These are phyloP conservation scores for Tulasnella sp. DNA, from an alignment of 768 basidiomycete genomes.

Conservation along the genomic window DNA sequence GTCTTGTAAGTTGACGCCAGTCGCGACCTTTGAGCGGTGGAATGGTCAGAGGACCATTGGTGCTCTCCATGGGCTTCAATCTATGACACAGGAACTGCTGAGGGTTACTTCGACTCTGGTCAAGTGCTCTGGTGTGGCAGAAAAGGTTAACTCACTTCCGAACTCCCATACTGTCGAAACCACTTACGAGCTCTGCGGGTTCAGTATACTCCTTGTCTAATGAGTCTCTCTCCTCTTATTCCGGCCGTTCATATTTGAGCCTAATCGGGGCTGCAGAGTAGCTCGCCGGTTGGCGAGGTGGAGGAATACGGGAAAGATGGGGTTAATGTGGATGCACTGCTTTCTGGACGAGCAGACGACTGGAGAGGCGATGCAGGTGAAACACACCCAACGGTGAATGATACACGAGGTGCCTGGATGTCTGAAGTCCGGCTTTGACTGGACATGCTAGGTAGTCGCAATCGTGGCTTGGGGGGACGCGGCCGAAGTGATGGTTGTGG, in stretches of 20 bases:
- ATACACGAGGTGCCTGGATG: slow-evolving; percentile 48
- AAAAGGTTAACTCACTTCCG: slow-evolving; percentile 76
- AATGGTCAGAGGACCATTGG: slow-evolving; percentile 75
- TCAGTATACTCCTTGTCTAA: slow-evolving; percentile 52
- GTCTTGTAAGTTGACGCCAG: slow-evolving; percentile 81
- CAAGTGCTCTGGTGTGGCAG: slow-evolving; percentile 44
- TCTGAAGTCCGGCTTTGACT: background rate
- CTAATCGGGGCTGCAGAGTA: slow-evolving; percentile 47
- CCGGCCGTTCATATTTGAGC: slow-evolving; percentile 41
- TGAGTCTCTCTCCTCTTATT: slow-evolving; percentile 37
- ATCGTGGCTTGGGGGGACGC: slow-evolving; percentile 53
- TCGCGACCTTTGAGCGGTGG: slow-evolving; percentile 60
- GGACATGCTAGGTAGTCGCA: background rate
- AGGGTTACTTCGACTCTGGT: slow-evolving; percentile 59
- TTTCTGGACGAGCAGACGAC: slow-evolving; percentile 58
- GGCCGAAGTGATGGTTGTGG: slow-evolving; percentile 49
- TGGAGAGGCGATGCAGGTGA: slow-evolving; percentile 63
- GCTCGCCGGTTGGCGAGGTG: slow-evolving; percentile 54
- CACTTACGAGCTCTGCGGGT: slow-evolving; percentile 71
- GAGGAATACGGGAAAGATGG: slow-evolving; percentile 52
- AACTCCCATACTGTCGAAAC: slow-evolving; percentile 71
- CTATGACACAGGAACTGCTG: slow-evolving; percentile 46
- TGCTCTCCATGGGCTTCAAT: slow-evolving; percentile 43
- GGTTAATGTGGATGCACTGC: slow-evolving; percentile 48
- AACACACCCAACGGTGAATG: slow-evolving; percentile 84